Base-by-base conservation (phyloP, 1,284 basidiomycete genomes). In the Boletus sp. region DNA sequence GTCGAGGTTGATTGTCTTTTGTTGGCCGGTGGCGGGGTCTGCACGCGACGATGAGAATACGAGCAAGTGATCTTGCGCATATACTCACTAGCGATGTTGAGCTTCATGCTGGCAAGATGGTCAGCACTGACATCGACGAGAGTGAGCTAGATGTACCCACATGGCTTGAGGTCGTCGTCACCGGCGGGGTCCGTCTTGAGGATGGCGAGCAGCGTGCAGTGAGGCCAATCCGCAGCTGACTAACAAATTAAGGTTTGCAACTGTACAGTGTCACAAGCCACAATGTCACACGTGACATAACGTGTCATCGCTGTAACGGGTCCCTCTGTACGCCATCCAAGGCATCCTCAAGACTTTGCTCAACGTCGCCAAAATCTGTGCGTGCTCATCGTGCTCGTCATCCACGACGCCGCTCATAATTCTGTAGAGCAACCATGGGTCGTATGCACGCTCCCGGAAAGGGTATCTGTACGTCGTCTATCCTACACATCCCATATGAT, bases 401-500 rank as follows among this genome's bases (percentile, higher is more conserved):
- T 50, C 22, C 5, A 0, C 8, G 25, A 41, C 38, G 29, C 48
- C 12, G 17, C 47, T 48, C 23, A 57, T 46, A 22, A 40, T 36
- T 8, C 25, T 13, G 3, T 35, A 74, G 72, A 73, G 50, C 60
- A 73, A 69, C 60, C 73, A 89, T 89, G 85, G 87, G 88, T 89
- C 88, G 91, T 70, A 92, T 94, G 90, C 92, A 95, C 82, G 91
- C 91, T 82, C 91, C 91, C 73, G 91, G 91, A 77, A 95, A 97
- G 90, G 93, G 92, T 81, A 94, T 95, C 79, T 91, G 87, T 90
- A 72, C 62, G 84, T 81, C 13, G 49, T 49, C 17, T 4, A 10
- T 8, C 50, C 19, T 34, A 9, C 14, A 22, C 9, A 5, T 8
- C 17, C 13, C 25, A 17, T 25, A 25, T 22, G 30, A 20, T 44